phyloP scores from a whole-genome alignment of 2,329 filamentous ascomycete genomes.

The Paecilomyces niveus region DNA sequence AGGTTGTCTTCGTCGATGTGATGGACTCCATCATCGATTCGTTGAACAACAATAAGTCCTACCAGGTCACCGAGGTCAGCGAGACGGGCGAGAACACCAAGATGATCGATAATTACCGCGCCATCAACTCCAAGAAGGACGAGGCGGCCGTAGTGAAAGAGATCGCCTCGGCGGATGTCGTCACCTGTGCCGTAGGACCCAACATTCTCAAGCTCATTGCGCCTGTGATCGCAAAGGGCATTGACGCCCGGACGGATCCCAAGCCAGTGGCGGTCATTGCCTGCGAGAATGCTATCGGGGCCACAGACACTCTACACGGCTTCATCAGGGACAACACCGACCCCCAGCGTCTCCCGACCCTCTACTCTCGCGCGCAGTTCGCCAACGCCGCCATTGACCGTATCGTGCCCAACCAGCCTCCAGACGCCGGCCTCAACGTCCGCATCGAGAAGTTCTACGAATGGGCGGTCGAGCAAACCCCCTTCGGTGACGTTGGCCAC shows the following conservation, averaged over 20 bases:
- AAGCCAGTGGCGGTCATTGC: conserved; percentile 85
- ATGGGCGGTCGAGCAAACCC: conserved; percentile 89
- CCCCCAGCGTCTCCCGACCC: conserved; percentile 57
- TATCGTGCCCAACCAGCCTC: conserved; percentile 87
- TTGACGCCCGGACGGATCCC: conserved; percentile 61
- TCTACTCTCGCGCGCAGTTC: conserved; percentile 72
- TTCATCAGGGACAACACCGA: conserved; percentile 76
- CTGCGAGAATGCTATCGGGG: conserved; percentile 95
- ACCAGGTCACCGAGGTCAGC: conserved; percentile 90
- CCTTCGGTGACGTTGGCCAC: conserved; percentile 64
- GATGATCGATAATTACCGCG: conserved; percentile 89
- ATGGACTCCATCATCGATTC: conserved; percentile 73
- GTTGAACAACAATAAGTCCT: conserved; percentile 68
- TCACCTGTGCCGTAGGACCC: conserved; percentile 95
- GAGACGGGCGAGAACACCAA: conserved; percentile 72
- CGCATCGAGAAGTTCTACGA: conserved; percentile 98
- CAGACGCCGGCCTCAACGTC: conserved; percentile 75
- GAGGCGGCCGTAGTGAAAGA: conserved; percentile 75
- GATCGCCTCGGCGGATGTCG: conserved; percentile 79
- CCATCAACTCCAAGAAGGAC: conserved; percentile 88
- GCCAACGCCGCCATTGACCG: conserved; percentile 98
- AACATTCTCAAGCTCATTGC: conserved; percentile 96
- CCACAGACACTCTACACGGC: conserved; percentile 77
- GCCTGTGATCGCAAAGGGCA: conserved; percentile 88
- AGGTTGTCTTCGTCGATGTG: conserved; percentile 95